Evolutionary conservation across 106 monocot species (phyloP).

Genomic region (Apostasia ramifera): DNA sequence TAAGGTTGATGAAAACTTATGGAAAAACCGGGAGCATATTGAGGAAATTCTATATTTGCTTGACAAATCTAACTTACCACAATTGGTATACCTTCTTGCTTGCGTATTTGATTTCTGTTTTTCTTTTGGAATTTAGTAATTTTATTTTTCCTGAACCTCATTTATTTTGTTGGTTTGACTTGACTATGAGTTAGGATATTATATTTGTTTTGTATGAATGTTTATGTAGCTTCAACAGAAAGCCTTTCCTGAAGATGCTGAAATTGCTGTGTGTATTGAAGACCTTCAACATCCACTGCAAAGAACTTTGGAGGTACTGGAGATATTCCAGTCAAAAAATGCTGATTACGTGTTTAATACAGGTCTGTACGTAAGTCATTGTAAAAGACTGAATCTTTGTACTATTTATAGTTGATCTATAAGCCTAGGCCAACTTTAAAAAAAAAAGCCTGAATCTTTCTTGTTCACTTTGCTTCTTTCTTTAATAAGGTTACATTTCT

Average conservation of each 20-base stretch:
- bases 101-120: neutral
- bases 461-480: too few relatives aligned
- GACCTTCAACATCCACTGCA: constrained; percentile 38
- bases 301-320: constrained; percentile 37
- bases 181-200: neutral
- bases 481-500: too few relatives aligned
- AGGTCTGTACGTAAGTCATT: constrained; percentile 24
- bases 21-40: constrained; percentile 95
- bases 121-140: neutral
- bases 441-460: too few relatives aligned
- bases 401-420: too few relatives aligned
- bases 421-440: too few relatives aligned
- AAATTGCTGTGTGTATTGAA: constrained; percentile 23
- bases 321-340: constrained; percentile 64
- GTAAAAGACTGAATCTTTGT: neutral
- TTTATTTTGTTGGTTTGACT: neutral
- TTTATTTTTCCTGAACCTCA: neutral
- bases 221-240: constrained; percentile 45
- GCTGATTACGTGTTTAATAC: constrained; percentile 75
- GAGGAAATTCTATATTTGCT: constrained; percentile 91
- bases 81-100: constrained; percentile 27
- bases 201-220: neutral
- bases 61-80: constrained; percentile 50
- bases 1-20: constrained; percentile 92
- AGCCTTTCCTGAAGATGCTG: constrained; percentile 30